A percentile compares a stretch with the other conserved stretches of the same genome.
phyloP scores from a whole-genome alignment of 78 protist species.

The Andalucia godoyi region DNA sequence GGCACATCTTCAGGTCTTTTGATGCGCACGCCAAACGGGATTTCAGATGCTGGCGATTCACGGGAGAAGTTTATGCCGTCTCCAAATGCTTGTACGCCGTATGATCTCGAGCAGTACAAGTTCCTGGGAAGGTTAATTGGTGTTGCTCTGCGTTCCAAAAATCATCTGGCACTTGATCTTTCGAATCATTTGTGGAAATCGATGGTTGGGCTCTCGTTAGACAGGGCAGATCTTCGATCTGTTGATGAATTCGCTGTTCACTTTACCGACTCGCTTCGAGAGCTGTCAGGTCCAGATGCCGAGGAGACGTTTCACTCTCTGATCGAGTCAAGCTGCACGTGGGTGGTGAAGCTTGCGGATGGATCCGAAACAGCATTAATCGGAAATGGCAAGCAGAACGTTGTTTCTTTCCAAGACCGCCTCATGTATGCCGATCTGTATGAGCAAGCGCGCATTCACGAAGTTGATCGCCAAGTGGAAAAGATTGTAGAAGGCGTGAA shows the following conservation, averaged over 20 bases:
- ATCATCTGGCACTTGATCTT: constrained; percentile 13
- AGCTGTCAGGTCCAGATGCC: background rate
- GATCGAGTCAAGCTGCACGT: no score
- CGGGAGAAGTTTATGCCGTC: no score
- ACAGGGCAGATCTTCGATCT: background rate
- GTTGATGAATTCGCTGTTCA: constrained; percentile 17
- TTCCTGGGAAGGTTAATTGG: no score
- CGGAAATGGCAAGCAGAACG: background rate
- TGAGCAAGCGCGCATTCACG: constrained; percentile 3
- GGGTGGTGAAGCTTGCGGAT: background rate
- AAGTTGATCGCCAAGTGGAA: constrained; percentile 1
- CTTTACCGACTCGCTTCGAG: no score
- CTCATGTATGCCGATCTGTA: background rate
- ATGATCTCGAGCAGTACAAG: no score
- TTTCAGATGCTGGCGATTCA: no score
- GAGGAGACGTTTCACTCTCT: no score
- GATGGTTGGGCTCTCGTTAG: constrained; percentile 18
- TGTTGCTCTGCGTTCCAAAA: no score
- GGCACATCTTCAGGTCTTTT: no score
- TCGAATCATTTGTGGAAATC: constrained; percentile 37
- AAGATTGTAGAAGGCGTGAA: constrained; percentile 13
- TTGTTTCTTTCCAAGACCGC: constrained; percentile 6
- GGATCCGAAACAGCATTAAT: background rate
- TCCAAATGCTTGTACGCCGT: no score
- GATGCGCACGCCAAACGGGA: no score